Percentiles rank a stretch among this genome's conserved stretches.
Evolutionary conservation across 805 yeast genomes (phyloP).

Genomic region (Teunomyces stri): DNA sequence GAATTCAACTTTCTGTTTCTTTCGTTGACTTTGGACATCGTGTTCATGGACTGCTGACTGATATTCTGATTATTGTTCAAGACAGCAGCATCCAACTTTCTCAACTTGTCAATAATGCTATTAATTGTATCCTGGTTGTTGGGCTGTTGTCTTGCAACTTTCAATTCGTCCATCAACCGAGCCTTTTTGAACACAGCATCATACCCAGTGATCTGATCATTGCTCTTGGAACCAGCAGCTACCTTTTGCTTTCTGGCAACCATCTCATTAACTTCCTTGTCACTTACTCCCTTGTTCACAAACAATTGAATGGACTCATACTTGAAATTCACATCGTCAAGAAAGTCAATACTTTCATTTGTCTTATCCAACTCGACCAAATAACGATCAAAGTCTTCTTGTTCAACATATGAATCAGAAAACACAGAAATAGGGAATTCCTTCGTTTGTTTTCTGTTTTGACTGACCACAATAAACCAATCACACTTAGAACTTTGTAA

Average conservation of each 20-base stretch:
- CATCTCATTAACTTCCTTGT: conserved; percentile 73
- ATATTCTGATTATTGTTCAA: conserved; percentile 35
- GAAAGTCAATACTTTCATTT: conserved; percentile 56
- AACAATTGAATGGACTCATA: conserved; percentile 59
- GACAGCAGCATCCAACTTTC: conserved; percentile 46
- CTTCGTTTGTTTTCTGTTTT: conserved; percentile 70
- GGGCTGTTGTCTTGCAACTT: conserved; percentile 63
- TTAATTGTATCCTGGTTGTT: conserved; percentile 35
- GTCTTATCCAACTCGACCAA: conserved; percentile 57
- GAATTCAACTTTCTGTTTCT: conserved; percentile 83
- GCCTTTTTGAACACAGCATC: conserved; percentile 77
- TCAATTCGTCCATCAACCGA: conserved; percentile 67
- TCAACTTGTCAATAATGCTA: conserved; percentile 35
- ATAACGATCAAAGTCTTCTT: conserved; percentile 74
- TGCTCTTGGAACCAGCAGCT: conserved; percentile 45
- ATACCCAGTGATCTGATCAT: conserved; percentile 26
- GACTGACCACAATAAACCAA: conserved; percentile 68
- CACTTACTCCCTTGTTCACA: conserved; percentile 63
- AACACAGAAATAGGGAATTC: conserved; percentile 75
- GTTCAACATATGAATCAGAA: conserved; percentile 71
- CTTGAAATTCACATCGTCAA: conserved; percentile 64
- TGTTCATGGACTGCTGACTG: conserved; percentile 38
- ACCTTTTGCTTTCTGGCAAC: conserved; percentile 68
- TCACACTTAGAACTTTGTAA: conserved; percentile 45
- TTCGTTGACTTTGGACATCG: conserved; percentile 72